phyloP scores from a whole-genome alignment of 2,329 filamentous ascomycete species.

The Harringtonia aguacate region DNA sequence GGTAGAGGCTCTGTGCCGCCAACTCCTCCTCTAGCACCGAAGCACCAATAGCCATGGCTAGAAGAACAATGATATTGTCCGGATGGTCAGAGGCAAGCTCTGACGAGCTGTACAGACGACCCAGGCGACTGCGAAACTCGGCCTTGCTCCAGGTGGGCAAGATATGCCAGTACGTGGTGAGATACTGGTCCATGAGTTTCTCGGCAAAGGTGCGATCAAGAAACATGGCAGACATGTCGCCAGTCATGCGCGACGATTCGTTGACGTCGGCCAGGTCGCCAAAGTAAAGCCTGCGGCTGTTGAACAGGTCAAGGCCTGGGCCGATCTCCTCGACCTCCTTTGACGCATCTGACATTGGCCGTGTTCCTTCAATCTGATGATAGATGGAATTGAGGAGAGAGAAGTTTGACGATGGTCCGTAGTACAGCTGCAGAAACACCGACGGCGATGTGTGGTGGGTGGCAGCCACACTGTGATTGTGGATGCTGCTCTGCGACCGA shows the following conservation, averaged over 20 bases:
- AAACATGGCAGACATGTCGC: constrained; percentile 7
- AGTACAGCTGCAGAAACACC: constrained; percentile 11
- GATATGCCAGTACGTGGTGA: constrained; percentile 9
- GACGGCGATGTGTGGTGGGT: constrained; percentile 11
- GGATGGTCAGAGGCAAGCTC: constrained; percentile 2
- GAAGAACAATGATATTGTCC: constrained; percentile 7
- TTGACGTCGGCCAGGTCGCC: constrained; percentile 9
- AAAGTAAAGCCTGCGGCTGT: constrained; percentile 12
- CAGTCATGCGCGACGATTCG: background rate
- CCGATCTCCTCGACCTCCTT: constrained; percentile 11
- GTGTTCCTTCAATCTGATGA: constrained; percentile 8
- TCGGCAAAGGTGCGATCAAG: constrained; percentile 7
- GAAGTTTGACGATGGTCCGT: constrained; percentile 12
- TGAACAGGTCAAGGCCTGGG: constrained; percentile 12
- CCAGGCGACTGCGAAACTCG: constrained; percentile 7
- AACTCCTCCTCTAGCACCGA: constrained; percentile 10
- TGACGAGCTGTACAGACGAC: constrained; percentile 3
- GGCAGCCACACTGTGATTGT: constrained; percentile 9
- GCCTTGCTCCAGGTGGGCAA: constrained; percentile 10
- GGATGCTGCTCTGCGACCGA: background rate
- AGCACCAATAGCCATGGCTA: constrained; percentile 8
- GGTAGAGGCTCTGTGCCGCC: constrained; percentile 7
- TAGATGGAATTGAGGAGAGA: constrained; percentile 11
- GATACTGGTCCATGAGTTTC: constrained; percentile 7
- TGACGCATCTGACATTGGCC: background rate